Base-by-base conservation (phyloP, 2,329 filamentous ascomycete species). In the Pleoardoris graminearum region DNA sequence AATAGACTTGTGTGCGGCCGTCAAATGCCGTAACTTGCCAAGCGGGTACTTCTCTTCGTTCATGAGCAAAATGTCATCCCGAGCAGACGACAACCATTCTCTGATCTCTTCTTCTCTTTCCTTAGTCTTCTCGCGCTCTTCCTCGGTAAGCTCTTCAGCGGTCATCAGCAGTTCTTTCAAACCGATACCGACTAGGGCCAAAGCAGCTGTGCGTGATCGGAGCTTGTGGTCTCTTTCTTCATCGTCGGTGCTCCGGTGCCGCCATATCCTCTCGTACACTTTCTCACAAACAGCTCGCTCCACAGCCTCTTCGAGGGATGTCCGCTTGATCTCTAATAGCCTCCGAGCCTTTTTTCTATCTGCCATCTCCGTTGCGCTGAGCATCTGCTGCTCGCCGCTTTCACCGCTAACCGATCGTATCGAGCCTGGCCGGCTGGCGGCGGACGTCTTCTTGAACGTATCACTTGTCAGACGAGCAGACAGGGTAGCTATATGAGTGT, bases 171-270 rank as follows among this genome's bases (percentile, higher is more conserved):
- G 79, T 67, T 99, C 94, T 56, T 85, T 86, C 47, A 94, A 78
- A 2, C 91, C 90, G 66, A 99, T 97, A 1, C 91, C 93, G 16
- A 99, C 90, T n/a, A 99, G 79, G 2, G 88, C 84, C 38, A 99
- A 77, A 1, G 94, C 91, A 17, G 93, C 93, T 1, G 92, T 97
- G 66, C 96, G 94, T 8, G 94, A 99, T 25, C 94, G 85, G 45
- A 99, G 79, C 70, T 96, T 97, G 66, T 96, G 92, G 69, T 99
- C 94, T 66, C 93, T 85, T 11, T 94, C 92, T 73, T 97, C 93
- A 68, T 99, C 94, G 65, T 97, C 87, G 0, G 93, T 96, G 69
- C 83, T 94, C 54, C 88, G 85, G 71, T 99, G 94, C 41, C 91
- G 86, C 82, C 93, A 99, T 69, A 99, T 90, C 59, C 89, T 87